These are phyloP conservation scores for Cymodocea nodosa DNA, from an alignment of 116 monocot species.

Conservation along the genomic window DNA sequence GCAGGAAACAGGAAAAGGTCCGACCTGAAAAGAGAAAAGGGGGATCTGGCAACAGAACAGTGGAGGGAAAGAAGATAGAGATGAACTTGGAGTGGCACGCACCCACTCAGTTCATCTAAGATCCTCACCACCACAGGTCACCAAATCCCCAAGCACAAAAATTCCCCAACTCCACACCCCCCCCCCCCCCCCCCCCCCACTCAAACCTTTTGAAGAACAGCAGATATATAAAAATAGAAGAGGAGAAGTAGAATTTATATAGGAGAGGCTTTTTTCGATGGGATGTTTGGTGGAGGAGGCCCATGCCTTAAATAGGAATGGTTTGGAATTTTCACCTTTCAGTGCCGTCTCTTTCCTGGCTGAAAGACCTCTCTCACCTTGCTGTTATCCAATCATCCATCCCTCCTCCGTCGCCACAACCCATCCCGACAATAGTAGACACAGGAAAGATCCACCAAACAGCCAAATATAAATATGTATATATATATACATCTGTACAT, in stretches of 20 bases:
- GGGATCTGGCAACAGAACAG: background rate
- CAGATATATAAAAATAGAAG: background rate
- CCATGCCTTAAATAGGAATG: background rate
- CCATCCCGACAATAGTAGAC: too few relatives aligned
- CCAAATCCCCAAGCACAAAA: background rate
- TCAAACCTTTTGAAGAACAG: background rate
- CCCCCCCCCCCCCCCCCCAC: background rate
- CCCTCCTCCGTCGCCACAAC: too few relatives aligned
- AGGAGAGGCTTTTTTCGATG: background rate
- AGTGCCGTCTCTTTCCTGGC: background rate
- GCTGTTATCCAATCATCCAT: background rate
- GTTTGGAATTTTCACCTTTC: background rate
- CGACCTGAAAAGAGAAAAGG: slow-evolving; percentile 1
- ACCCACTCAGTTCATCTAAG: slow-evolving; percentile 7
- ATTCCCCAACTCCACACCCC: background rate
- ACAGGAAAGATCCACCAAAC: too few relatives aligned
- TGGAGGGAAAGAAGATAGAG: background rate
- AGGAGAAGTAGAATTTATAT: background rate
- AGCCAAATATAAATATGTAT: too few relatives aligned
- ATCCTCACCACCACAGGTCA: slow-evolving; percentile 5
- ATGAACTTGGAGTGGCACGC: background rate
- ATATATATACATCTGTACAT: too few relatives aligned
- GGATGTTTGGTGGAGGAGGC: background rate
- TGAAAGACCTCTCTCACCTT: background rate
- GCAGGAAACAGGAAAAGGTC: slow-evolving; percentile 3